Evolutionary conservation across 768 basidiomycete genomes (phyloP).

Genomic region (Lactifluus pinguis): DNA sequence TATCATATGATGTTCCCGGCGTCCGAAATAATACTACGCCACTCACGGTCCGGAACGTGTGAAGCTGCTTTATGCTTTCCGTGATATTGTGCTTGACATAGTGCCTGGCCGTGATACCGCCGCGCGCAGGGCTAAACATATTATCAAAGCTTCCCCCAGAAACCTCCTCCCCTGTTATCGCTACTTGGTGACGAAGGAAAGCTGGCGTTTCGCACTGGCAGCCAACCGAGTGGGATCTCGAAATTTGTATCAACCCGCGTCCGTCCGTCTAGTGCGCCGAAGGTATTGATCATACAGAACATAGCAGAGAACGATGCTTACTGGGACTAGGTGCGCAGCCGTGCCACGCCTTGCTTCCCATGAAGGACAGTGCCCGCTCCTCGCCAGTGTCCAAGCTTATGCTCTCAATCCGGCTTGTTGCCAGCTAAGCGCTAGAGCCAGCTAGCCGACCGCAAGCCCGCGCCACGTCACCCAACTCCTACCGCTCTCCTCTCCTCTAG

Average conservation of each 20-base stretch:
- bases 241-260: slow-evolving; percentile 69
- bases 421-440: too few species aligned
- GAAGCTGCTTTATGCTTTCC: slow-evolving; percentile 82
- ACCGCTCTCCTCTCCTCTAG: too few species aligned
- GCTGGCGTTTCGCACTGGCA: slow-evolving; percentile 81
- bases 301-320: slow-evolving; percentile 71
- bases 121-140: too few species aligned
- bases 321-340: slow-evolving; percentile 70
- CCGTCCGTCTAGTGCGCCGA: slow-evolving; percentile 25
- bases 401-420: too few species aligned
- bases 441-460: too few species aligned
- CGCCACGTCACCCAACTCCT: too few species aligned
- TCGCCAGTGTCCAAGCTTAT: too few species aligned
- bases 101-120: not conserved
- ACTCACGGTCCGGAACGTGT: slow-evolving; percentile 58
- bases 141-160: slow-evolving; percentile 66
- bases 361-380: too few species aligned
- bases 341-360: too few species aligned
- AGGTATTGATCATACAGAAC: slow-evolving; percentile 36
- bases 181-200: slow-evolving; percentile 81
- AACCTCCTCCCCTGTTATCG: slow-evolving; percentile 66
- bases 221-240: slow-evolving; percentile 68
- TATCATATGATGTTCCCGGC: slow-evolving; percentile 31
- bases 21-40: not conserved
- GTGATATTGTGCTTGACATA: too few species aligned